Conservation (phyloP, 2,329 filamentous ascomycete genomes). For the Trichoderma sp. region DNA sequence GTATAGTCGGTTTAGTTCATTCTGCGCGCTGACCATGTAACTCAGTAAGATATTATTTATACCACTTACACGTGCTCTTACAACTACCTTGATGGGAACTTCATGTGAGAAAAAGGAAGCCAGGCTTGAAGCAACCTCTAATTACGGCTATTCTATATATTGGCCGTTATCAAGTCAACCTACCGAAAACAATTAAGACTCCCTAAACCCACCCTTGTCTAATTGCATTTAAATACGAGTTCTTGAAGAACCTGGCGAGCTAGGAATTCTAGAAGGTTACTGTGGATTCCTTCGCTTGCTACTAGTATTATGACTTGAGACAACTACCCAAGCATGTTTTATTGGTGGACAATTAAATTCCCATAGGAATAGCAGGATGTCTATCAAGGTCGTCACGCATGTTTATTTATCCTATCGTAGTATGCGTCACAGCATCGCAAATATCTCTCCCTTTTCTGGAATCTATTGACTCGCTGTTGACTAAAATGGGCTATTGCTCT, state of each 20-base stretch:
- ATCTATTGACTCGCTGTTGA: background rate
- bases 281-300: background rate
- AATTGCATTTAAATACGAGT: background rate
- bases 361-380: background rate
- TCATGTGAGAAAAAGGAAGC: background rate
- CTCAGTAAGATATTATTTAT: background rate
- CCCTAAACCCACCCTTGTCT: background rate
- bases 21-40: background rate
- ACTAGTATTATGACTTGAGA: background rate
- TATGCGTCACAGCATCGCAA: background rate
- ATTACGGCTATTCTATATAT: background rate
- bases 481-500: background rate
- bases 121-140: background rate
- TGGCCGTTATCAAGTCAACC: background rate
- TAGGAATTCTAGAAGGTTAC: background rate
- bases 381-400: background rate
- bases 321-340: background rate
- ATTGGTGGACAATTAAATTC: constrained; percentile 8
- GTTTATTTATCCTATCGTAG: background rate
- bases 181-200: background rate
- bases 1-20: background rate
- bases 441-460: background rate
- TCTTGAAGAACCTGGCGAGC: background rate
- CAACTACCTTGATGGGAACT: background rate
- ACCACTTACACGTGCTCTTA: background rate